Evolutionary conservation across 139 green algal genomes (phyloP).

Genomic region (Choricystis sp.): DNA sequence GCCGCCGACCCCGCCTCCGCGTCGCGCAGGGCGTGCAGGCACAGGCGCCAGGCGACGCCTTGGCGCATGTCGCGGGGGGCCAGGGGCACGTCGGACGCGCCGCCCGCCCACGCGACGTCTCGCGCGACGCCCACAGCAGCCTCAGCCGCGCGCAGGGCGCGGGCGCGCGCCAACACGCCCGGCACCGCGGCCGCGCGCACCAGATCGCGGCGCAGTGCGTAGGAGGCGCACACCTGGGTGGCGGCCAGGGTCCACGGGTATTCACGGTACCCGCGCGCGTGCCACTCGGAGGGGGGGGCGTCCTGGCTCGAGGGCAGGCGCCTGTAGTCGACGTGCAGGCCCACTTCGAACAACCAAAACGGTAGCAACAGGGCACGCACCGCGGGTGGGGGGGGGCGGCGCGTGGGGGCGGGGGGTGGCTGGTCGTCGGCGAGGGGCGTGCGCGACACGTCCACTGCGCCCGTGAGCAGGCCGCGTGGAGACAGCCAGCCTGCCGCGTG

Average conservation of each 20-base stretch:
- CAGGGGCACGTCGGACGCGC: not conserved
- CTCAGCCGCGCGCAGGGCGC: not conserved
- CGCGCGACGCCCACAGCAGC: not conserved
- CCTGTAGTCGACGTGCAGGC: constrained; percentile 11
- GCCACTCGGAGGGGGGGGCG: constrained; percentile 1
- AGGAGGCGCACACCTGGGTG: constrained; percentile 19
- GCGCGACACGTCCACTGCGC: not conserved
- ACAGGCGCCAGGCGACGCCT: constrained; percentile 16
- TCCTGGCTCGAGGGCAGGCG: constrained; percentile 1
- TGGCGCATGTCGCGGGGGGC: constrained; percentile 14
- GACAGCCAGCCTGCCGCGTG: constrained; percentile 12
- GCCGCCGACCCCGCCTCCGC: constrained; percentile 1
- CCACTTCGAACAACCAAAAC: constrained; percentile 25
- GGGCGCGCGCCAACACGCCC: not conserved
- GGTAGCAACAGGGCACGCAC: constrained; percentile 17
- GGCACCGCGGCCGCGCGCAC: constrained; percentile 2
- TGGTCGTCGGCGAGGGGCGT: not conserved
- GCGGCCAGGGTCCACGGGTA: constrained; percentile 12
- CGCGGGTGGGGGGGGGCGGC: not conserved
- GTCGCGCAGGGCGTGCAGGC: constrained; percentile 6
- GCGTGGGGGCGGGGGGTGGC: not conserved
- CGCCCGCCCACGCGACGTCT: not conserved
- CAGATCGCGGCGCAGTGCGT: constrained; percentile 7
- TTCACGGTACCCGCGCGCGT: constrained; percentile 2
- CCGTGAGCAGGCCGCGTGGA: constrained; percentile 5